Evolutionary conservation across 208 protist genomes (phyloP), one percentile per base, ranked within the genome.

Genomic region (Trypanosoma brucei): DNA sequence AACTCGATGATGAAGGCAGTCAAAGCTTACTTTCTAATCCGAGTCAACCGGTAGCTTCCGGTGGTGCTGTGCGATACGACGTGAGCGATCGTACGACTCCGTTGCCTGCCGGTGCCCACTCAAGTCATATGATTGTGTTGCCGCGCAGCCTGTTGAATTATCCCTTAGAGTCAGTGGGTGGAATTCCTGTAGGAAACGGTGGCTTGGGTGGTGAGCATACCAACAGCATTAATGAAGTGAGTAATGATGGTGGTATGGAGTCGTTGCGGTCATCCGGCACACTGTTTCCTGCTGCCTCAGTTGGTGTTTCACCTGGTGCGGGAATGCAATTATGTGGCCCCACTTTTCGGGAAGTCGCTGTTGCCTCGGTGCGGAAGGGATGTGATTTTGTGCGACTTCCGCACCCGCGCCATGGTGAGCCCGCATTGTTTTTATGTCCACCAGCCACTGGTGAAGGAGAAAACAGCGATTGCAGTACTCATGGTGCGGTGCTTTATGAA

Each of bases 351-450:
- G 8, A 11, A 6, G 11, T 2, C 14, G 42, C 37, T 68, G 38
- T 4, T 46, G 7, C 36, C 6, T 46, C 59, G 40, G 45, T 72
- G 30, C 53, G 33, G 34, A 3, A 45, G 35, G 59, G 52, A 2
- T 71, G 73, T 50, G 52, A 38, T 50, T 63, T 69, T 75, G 60
- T 88, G 39, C 75, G 79, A 8, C 62, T 93, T 0, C 81, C 80
- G 2, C 86, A 93, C 59, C 83, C 86, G 13, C 80, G 81, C 0
- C 83, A 90, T 60, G 83, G 81, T 39, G 60, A 76, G 33, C 78
- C 81, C 6, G 55, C 61, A 8, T 68, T 88, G 2, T 93, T 76
- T 62, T 40, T 76, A 7, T 76, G 64, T 54, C 56, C 62, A 54
- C 59, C 62, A 30, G 2, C 22, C 39, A 42, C 5, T 38, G 35